Base-by-base conservation (phyloP, 192 early-diverging fungal genomes). In the Neocallimastix lanati region DNA sequence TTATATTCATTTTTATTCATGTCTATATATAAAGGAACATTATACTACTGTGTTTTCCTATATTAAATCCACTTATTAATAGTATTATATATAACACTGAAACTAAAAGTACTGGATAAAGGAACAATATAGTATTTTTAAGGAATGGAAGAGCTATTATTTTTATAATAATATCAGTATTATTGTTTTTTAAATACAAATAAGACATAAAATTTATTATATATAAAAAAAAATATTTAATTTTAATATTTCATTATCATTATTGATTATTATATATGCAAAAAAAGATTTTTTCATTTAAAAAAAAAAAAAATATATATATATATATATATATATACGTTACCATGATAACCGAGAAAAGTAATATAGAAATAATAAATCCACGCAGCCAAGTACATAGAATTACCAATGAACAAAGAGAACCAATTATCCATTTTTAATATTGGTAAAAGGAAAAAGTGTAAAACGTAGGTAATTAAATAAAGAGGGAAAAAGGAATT, bases 401-500 rank as follows among this genome's bases (percentile, higher is more conserved):
- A 89, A 82, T 98, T 97, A 29, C 94, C 97, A 28, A 98, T 81
- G 76, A 97, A 88, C 67, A 92, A 79, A 67, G 91, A 91, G 13
- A 98, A 88, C 93, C 93, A 95, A 79, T 86, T 90, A 12, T 91
- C 89, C 85, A 89, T 86, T 81, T 88, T 86, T 77, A 98, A 85
- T 76, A 98, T 82, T 40, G 93, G 91, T 78, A 97, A 88, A 80
- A 98, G 94, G 82, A 96, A 95, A 79, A 98, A 94, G 85, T 97
- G 96, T 82, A 96, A 83, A 18, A 96, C 92, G 78, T 98, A 97
- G 16, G 95, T 88, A 18, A 94, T 83, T 76, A 93, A 86, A 80
- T 94, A 97, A 78, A 95, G 88, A n/a, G 93, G 92, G 82, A 96
- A 95, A 82, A 97, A 98, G 28, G 95, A 86, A 83, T 98, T 98